These are phyloP conservation scores for Syncephalastrum racemosum DNA, from an alignment of 371 early-diverging fungal species.

Conservation along the genomic window DNA sequence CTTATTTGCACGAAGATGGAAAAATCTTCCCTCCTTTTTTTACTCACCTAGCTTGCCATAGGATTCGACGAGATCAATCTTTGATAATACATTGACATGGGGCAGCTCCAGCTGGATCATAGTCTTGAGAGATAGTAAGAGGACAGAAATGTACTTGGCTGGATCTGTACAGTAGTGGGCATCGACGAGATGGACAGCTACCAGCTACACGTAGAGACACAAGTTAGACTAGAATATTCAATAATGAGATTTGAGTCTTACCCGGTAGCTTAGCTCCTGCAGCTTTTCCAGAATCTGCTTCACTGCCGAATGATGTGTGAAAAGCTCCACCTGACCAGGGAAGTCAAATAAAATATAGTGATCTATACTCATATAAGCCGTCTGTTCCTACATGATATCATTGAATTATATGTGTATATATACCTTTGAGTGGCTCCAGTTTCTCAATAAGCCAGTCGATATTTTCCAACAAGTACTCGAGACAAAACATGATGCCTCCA, in stretches of 20 bases:
- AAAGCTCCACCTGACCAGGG: slow-evolving; percentile 99
- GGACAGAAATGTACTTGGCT: slow-evolving; percentile 90
- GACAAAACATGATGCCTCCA: slow-evolving; percentile 97
- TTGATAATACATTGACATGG: slow-evolving; percentile 94
- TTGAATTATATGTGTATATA: slow-evolving; percentile 60
- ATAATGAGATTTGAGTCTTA: slow-evolving; percentile 23
- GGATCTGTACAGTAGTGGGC: slow-evolving; percentile 93
- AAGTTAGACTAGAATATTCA: slow-evolving; percentile 6
- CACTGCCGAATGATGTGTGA: slow-evolving; percentile 90
- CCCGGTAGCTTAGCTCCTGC: slow-evolving; percentile 72
- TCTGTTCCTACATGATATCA: slow-evolving; percentile 49
- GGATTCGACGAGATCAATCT: slow-evolving; percentile 88
- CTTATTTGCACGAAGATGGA: background rate
- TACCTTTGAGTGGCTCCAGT: slow-evolving; percentile 68
- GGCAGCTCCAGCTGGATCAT: slow-evolving; percentile 96
- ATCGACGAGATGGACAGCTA: slow-evolving; percentile 95
- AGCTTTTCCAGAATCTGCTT: slow-evolving; percentile 77
- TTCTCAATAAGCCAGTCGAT: slow-evolving; percentile 92
- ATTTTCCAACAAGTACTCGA: slow-evolving; percentile 93
- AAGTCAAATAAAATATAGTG: slow-evolving; percentile 96
- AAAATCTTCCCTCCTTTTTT: too few species aligned
- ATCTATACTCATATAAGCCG: slow-evolving; percentile 43
- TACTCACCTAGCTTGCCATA: slow-evolving; percentile 70
- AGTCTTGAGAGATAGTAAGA: slow-evolving; percentile 79
- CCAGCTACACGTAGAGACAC: slow-evolving; percentile 45